Base-by-base conservation (phyloP, 2,329 filamentous ascomycete species). In the Ceratocystis alfenasii region DNA sequence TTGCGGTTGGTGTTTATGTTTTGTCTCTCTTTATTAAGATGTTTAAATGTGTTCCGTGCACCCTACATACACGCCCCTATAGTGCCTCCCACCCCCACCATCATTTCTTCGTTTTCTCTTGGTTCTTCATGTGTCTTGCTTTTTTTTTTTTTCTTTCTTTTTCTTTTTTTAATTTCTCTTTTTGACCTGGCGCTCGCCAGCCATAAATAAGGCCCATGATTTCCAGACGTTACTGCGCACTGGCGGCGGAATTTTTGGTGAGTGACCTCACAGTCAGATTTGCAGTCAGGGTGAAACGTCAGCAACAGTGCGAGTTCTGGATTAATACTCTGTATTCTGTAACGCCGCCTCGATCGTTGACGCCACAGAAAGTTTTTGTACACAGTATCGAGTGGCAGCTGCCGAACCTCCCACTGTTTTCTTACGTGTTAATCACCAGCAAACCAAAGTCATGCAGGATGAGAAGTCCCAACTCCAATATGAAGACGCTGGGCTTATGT, bases 271-370 rank as follows among this genome's bases (percentile, higher is more conserved):
- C 15, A 36, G 55, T 36, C 17, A 36, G 55, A 59, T 59, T 36
- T 59, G 30, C 55, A 59, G 55, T 33, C 28, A n/a, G 33, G 7
- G 28, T 59, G 55, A 59, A 59, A 59, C 55, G 12, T 59, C 55
- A 20, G 12, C 55, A 59, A 59, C 55, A 59, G 55, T 59, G 55
- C 55, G 55, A 59, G 15, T 5, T 5, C 15, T 2, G 6, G 1
- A 3, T 10, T 20, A 15, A 33, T 4, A 59, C 28, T 20, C 55
- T 10, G 55, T 59, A n/a, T 20, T n/a, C 12, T 8, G 28, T 3
- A n/a, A 36, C 55, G 17, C 17, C 17, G 55, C 55, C 25, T 59
- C 15, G 12, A 59, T 17, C 53, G 12, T 4, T 25, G 30, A 36
- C 28, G 30, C 33, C 55, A 59, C 55, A 59, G 25, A 25, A 15